Base-by-base conservation (phyloP, 768 basidiomycete genomes). In the Boletales sp. region DNA sequence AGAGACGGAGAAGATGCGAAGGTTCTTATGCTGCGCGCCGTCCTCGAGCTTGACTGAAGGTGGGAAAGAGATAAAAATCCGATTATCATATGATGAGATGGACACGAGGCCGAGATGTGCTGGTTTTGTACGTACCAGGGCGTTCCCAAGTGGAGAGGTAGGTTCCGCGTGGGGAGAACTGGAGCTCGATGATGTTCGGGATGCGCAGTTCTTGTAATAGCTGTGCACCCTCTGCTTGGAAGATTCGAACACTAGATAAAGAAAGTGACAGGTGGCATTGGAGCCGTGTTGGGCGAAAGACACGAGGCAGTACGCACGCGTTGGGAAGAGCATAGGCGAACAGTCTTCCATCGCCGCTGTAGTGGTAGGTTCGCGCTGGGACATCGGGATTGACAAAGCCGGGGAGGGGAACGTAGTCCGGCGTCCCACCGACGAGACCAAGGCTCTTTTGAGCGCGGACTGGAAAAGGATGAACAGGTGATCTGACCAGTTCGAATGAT, bases 141-240 rank as follows among this genome's bases (percentile, higher is more conserved):
- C 97, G 82, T 72, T 97, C 94, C 91, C 94, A 98, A 41, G 91
- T 94, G 46, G 92, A 94, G 38, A 99, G 64, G 69, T 91, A 97
- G 0, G 89, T 92, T 35, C 92, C 94, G 53, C 88, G 81, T 10
- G 97, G 94, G 7, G 95, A 98, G 71, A 99, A 97, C 60, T 79
- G 80, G 59, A 97, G 66, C 63, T 97, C 97, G 45, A 93, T 66
- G 54, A 88, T 79, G 60, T 86, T 88, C 60, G 86, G 77, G 44
- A 90, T 73, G 40, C 77, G 68, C 53, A 95, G 80, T 63, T 92
- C 87, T 57, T 81, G 81, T 52, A 94, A 74, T 50, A 92, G 76
- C 65, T 82, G 76, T 51, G 81, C 82, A 64, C 79, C 78, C 71
- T 86, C 80, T 58, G 87, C 84, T 69, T 90, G 79, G 70, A 80